Evolutionary conservation across 495 filamentous ascomycete genomes (phyloP).

Genomic region (Podospora bellae-mahoneyi): DNA sequence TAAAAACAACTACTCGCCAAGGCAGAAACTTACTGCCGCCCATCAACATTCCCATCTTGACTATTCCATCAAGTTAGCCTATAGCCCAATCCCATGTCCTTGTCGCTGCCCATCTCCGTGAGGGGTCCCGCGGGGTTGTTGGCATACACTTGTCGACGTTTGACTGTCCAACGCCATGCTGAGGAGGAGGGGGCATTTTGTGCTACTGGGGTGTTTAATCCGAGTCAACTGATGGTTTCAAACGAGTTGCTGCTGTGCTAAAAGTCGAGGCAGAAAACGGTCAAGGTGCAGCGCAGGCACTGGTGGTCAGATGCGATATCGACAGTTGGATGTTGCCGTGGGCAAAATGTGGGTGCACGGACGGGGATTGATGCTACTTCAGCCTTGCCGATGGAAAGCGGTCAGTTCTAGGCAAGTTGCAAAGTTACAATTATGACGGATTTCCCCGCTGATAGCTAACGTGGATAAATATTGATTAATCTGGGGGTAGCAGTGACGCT

Average conservation of each 20-base stretch:
- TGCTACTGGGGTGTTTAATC: conserved; percentile 3
- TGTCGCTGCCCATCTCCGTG: neutral
- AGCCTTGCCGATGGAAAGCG: conserved; percentile 6
- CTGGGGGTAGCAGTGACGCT: neutral
- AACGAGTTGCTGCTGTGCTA: neutral
- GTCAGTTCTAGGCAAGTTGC: neutral
- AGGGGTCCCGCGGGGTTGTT: neutral
- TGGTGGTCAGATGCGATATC: conserved; percentile 1
- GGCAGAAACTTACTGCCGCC: conserved; percentile 72
- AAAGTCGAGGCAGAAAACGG: conserved; percentile 10
- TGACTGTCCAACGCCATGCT: conserved; percentile 62
- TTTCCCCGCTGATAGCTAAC: neutral
- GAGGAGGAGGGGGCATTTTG: conserved; percentile 49
- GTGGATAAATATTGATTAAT: neutral
- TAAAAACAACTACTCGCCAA: neutral
- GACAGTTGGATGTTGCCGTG: conserved; percentile 16
- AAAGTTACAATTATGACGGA: neutral
- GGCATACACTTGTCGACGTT: conserved; percentile 85
- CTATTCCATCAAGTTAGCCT: conserved; percentile 49
- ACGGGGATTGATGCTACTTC: neutral
- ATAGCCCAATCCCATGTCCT: neutral
- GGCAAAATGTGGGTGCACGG: conserved; percentile 26
- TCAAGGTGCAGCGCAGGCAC: neutral
- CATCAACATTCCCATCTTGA: conserved; percentile 98
- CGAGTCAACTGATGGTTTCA: neutral